Percentiles rank a stretch among this genome's conserved stretches.
phyloP scores from a whole-genome alignment of 2,329 filamentous ascomycete species.

The Thielaviopsis populi region DNA sequence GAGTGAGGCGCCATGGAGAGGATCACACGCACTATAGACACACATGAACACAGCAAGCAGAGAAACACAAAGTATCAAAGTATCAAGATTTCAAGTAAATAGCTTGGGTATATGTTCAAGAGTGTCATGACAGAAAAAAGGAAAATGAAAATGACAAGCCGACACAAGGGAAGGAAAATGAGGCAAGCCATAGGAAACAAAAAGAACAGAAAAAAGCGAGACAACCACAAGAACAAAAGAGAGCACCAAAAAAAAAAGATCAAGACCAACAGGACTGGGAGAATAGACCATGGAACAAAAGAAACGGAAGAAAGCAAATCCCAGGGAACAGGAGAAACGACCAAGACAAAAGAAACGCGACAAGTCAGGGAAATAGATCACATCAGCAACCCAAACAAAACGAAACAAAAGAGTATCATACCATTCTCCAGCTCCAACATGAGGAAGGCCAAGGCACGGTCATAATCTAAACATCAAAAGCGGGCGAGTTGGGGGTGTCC shows the following conservation, averaged over 20 bases:
- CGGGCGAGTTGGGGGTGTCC: constrained; percentile 18
- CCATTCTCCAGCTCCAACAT: constrained; percentile 2
- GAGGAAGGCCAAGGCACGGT: constrained; percentile 2
- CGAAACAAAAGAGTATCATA: background rate
- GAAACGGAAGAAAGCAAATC: constrained; percentile 1
- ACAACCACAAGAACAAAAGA: background rate
- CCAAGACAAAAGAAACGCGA: background rate
- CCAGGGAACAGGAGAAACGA: background rate
- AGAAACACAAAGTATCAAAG: constrained; percentile 11
- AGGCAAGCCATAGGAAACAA: constrained; percentile 1
- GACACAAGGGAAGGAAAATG: background rate
- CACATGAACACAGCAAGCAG: background rate
- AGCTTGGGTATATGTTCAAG: constrained; percentile 8
- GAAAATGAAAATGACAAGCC: background rate
- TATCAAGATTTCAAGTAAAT: constrained; percentile 8
- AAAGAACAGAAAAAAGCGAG: constrained; percentile 21
- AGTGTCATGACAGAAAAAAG: constrained; percentile 16
- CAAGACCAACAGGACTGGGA: background rate
- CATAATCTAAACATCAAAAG: constrained; percentile 14
- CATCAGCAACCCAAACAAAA: constrained; percentile 6
- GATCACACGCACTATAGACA: background rate
- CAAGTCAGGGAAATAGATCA: background rate
- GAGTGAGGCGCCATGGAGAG: no score
- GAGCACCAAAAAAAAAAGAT: background rate
- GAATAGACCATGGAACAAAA: background rate